Evolutionary conservation across 1,139 yeast species (phyloP).

Genomic region (Zygoascus hellenicus): DNA sequence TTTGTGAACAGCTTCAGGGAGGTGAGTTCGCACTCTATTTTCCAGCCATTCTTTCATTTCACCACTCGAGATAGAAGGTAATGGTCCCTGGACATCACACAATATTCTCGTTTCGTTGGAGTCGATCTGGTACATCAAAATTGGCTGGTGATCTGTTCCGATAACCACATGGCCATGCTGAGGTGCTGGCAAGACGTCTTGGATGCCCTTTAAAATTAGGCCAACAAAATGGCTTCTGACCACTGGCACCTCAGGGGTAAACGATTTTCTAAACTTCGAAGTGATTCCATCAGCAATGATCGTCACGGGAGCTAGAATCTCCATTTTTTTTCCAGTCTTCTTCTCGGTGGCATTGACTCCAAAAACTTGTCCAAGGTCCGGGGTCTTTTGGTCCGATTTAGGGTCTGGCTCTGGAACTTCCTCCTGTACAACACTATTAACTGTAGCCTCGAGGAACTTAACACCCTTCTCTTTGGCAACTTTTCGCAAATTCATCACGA

Average conservation of each 20-base stretch:
- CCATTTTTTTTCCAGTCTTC: constrained; percentile 24
- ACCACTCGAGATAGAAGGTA: constrained; percentile 61
- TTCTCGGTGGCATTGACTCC: constrained; percentile 51
- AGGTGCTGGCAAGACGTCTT: constrained; percentile 67
- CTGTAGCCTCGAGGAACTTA: constrained; percentile 77
- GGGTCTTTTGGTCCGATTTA: neutral
- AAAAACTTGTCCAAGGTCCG: constrained; percentile 45
- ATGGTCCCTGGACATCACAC: constrained; percentile 77
- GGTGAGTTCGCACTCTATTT: constrained; percentile 54
- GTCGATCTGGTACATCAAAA: constrained; percentile 80
- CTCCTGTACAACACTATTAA: constrained; percentile 53
- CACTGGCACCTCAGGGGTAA: constrained; percentile 53
- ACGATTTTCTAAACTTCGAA: constrained; percentile 80
- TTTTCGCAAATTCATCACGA: constrained; percentile 68
- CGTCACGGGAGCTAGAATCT: constrained; percentile 57
- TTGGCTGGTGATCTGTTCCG: constrained; percentile 75
- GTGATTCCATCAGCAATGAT: constrained; percentile 91
- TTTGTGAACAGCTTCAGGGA: constrained; percentile 62
- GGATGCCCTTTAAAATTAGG: constrained; percentile 47
- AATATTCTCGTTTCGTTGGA: constrained; percentile 78
- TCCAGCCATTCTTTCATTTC: constrained; percentile 58
- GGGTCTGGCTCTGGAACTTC: constrained; percentile 19
- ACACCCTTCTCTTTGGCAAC: constrained; percentile 56
- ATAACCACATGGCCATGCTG: constrained; percentile 86
- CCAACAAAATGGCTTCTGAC: constrained; percentile 88